Base-by-base conservation (phyloP, 345 rosid genomes). In the Pistacia integerrima region DNA sequence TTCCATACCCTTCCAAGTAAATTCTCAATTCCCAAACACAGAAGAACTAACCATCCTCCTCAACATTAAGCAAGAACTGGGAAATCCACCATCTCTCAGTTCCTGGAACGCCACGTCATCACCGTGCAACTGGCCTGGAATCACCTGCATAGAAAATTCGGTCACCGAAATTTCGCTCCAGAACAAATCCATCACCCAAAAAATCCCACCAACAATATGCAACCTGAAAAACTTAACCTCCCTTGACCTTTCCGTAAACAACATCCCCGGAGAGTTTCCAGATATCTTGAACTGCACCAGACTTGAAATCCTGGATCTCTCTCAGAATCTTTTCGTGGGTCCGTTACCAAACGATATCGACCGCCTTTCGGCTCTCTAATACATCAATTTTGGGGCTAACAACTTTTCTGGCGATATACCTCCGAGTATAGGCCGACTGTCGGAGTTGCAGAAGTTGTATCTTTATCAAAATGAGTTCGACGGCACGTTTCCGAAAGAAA, bases 401-500 rank as follows among this genome's bases (percentile, higher is more conserved):
- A 79, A 78, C 35, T 96, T 93, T 78, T 70, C 93, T n/a, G 97
- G 98, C 9, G 81, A 85, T 44, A 90, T 96, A 2, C 99, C 99
- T 0, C 73, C 81, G 3, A 76, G 76, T 11, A 74, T 93, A 2
- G 93, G 93, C 25, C 70, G 74, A 28, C 55, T 96, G 17, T 18
- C 87, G 7, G 77, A 82, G 77, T 79, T 96, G 76, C 85, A 69
- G 54, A 72, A 66, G 1, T 25, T 96, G 74, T 0, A 61, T 55
- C 82, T 92, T 0, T n/a, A 78, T 83, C 59, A 30, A 72, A 89
- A 86, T 63, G 77, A 77, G 68, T 93, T 88, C 89, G 75, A 89
- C 10, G 97, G 98, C 2, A 90, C 92, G 4, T 87, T 93, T 76
- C 99, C 99, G 0, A 82, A 79, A 84, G 97, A 92, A 83, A 92